Base-by-base conservation (phyloP, 75 land plant genomes). In the Sequoiadendron giganteum region DNA sequence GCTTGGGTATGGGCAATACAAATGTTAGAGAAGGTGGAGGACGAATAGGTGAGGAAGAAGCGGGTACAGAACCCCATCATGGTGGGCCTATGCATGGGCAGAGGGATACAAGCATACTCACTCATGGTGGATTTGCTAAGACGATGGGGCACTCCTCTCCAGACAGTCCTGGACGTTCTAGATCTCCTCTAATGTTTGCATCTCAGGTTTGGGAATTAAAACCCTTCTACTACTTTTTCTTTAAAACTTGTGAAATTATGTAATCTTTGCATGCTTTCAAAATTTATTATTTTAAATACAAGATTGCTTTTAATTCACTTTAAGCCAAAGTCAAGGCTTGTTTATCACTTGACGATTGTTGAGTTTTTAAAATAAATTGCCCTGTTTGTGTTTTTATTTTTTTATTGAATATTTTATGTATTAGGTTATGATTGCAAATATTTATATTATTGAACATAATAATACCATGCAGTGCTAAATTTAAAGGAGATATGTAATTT, bases 141-240 rank as follows among this genome's bases (percentile, higher is more conserved):
- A 85, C 90, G 28, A 87, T 91, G 91, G 92, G 84, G 30, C 81
- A 85, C n/a, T 78, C 88, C 2, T 91, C 94, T 54, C 94, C 94
- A 8, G 81, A 56, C 15, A 92, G 90, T 90, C 94, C 93, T 82
- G 83, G 92, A 3, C 87, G 87, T 32, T 92, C 91, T 38, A 73
- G 91, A 61, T 94, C 95, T 6, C 93, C 95, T 36, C 88, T 92
- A 88, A 73, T 94, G 92, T 94, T 94, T 87, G 87, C 89, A 56
- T 90, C 95, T 72, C 93, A 94, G 92, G 94, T 92, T n/a, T 47
- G 85, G 25, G 5, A 11, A 48, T 84, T 84, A 52, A 52, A 52
- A 10, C 32, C n/a, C n/a, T 68, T 7, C 28, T 68, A 68, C 5
- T 68, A 5, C n/a, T 68, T 68, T 68, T 68, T 0, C 9, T 68